Percentiles rank a stretch among this genome's conserved stretches.
These are phyloP conservation scores for Phytophthora citricola DNA, from an alignment of 352 stramenopile genomes.

Conservation along the genomic window DNA sequence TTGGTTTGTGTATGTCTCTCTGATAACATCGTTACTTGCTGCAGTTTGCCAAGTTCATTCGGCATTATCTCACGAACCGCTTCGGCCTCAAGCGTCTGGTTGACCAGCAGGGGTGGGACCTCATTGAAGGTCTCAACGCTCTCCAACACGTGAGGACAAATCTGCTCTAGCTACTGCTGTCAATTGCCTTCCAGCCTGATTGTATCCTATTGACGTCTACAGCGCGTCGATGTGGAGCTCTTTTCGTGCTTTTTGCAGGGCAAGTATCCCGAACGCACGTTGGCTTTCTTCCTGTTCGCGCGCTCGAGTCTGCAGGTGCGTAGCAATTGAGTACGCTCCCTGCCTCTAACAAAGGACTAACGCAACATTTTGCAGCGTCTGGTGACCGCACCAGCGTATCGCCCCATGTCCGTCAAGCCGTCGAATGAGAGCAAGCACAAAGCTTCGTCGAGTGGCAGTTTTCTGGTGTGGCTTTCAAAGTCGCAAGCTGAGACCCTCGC, in stretches of 20 bases:
- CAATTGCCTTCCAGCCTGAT: background rate
- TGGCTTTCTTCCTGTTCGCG: constrained; percentile 65
- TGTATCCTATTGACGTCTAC: background rate
- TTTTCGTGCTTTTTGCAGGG: constrained; percentile 70
- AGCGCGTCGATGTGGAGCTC: constrained; percentile 63
- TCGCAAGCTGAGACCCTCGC: constrained; percentile 51
- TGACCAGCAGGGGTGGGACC: constrained; percentile 63
- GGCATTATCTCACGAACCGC: constrained; percentile 67
- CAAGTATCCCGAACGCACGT: constrained; percentile 46
- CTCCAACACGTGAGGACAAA: constrained; percentile 44
- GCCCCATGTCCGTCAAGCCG: constrained; percentile 36
- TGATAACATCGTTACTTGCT: background rate
- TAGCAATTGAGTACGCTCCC: background rate
- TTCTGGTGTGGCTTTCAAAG: constrained; percentile 58
- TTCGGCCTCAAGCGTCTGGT: constrained; percentile 71
- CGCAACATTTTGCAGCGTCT: constrained; percentile 15
- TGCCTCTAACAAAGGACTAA: no score
- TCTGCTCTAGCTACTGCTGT: background rate
- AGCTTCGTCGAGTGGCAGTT: constrained; percentile 21
- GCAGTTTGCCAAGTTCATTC: constrained; percentile 58
- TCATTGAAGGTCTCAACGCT: constrained; percentile 54
- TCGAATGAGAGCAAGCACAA: constrained; percentile 33
- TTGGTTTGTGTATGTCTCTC: background rate
- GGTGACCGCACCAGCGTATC: constrained; percentile 35
- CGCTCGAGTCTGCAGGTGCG: constrained; percentile 54